Evolutionary conservation across 768 basidiomycete species (phyloP), one percentile per base, ranked within the genome.

Genomic region (Suillus plorans): DNA sequence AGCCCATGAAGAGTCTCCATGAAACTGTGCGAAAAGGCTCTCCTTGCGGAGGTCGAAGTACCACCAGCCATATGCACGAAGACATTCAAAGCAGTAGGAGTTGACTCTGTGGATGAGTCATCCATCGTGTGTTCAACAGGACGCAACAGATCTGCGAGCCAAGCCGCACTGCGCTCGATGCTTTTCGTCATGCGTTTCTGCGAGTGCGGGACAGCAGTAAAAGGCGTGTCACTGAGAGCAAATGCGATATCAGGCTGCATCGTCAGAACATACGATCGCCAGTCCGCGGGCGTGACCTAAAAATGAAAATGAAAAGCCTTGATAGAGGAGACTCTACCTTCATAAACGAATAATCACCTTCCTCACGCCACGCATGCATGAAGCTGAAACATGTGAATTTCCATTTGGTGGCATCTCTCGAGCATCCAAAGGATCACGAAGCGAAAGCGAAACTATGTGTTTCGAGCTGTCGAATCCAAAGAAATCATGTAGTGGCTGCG

Each of bases 171-270:
- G 34, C 92, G 82, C 52, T 92, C 89, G 61, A 93, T 82, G 70
- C 88, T 88, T 72, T 93, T 94, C 34, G 84, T 87, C 6, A 88
- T 74, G 3, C 93, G 86, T 67, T 91, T 94, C 71, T 95, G 93
- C 4, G 92, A 93, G 66, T 86, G 83, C 0, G 89, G 86, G 0
- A 86, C 83, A 4, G 78, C 67, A 0, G 89, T 89, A 71, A 85
- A 86, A 0, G 91, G 90, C 0, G 80, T 86, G 64, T 95, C 92
- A 1, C 85, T 81, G 18, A 94, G 80, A 0, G 92, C 87, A 59
- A 91, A 80, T 14, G 91, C 85, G 18, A 94, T 64, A 68, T 95
- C 92, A 1, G 92, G 91, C 25, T 81, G 78, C 69, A 84, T 86
- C 4, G 80, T 72, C n/a, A 72, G 68, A 4, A 80, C 80, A 64